Base-by-base conservation (phyloP, 2,329 filamentous ascomycete genomes). In the Botryotinia calthae region DNA sequence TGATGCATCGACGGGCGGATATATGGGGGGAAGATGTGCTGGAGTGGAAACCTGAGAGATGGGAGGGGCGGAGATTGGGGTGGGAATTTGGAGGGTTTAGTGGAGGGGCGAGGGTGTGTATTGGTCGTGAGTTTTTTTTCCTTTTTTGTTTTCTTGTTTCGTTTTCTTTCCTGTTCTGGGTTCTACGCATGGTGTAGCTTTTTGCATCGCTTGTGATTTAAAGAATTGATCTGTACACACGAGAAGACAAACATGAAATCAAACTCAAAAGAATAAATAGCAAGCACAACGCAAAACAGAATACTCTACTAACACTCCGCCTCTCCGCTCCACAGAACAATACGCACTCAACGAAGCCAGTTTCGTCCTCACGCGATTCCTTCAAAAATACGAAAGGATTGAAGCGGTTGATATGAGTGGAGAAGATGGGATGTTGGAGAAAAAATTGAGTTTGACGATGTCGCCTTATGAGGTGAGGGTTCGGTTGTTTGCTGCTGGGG, bases 11-110 rank as follows among this genome's bases (percentile, higher is more conserved):
- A 7, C 25, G 25, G 48, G 25, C 2, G 1, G 48, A 51, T 51
- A 51, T 51, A 51, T 51, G 48, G 48, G 48, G 48, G 48, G 48
- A 16, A 51, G 48, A 81, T 75, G 75, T 76, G 4, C 75, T 82
- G 31, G 85, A 88, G 2, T 96, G 94, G 82, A 84, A 85, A 3
- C 93, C 93, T 0, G 91, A 93, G 81, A 85, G 93, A 22, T 97
- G 93, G 93, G 81, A 81, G 56, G 82, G 87, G 46, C 93, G 95
- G 82, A 93, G 93, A 0, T 93, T 93, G 58, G 82, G 87, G 44
- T 93, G 95, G 82, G 93, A 93, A 0, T 93, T 93, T 74, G 90
- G 93, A 66, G 90, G 91, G 0, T 96, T 96, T 79, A 92, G 89
- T 76, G 84, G 89, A 25, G 91, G 91, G 0, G 89, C 91, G 0